Base-by-base conservation (phyloP, 495 filamentous ascomycete species). In the Durotheca rogersii region DNA sequence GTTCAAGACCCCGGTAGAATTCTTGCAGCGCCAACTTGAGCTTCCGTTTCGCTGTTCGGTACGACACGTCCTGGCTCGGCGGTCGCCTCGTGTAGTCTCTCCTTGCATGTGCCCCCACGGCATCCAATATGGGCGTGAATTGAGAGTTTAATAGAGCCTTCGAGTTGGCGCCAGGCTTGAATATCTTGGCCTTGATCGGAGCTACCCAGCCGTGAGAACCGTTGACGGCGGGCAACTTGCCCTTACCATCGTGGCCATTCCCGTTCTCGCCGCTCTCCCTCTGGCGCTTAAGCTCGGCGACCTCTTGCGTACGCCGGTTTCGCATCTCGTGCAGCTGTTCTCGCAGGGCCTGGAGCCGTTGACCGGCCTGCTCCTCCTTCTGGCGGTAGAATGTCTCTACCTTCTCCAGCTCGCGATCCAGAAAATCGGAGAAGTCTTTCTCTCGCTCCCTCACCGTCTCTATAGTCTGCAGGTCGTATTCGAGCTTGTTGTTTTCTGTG, bases 11-110 rank as follows among this genome's bases (percentile, higher is more conserved):
- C 21, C 92, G 83, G 65, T 98, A 96, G 61, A 87, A 96, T 67
- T 97, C 93, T 60, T 91, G 87, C 48, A 96, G 61, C 0, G 93
- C 93, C 36, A 86, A 67, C 63, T 96, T 96, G 41, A 98, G 79
- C 67, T 95, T 96, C 40, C 85, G 74, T 67, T 96, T 96, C 1
- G 93, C 93, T 11, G 82, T 78, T 29, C 86, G 78, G 66, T 95
- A 94, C 0, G 90, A 77, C 3, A 93, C 82, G 17, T 85, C 83
- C 41, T 76, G 72, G 46, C 57, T 70, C 30, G 51, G 76, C 41
- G 78, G 74, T 19, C 77, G 77, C n/a, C 81, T 79, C 27, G 80
- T 72, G 45, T 87, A 89, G 62, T 90, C 87, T 47, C 80, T 67
- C 25, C 67, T 56, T 6, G 64, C 61, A 19, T 83, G 74, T 52